Evolutionary conservation across 2,329 filamentous ascomycete genomes (phyloP), one percentile per base, ranked within the genome.

Genomic region (Chaetothyriales sp.): DNA sequence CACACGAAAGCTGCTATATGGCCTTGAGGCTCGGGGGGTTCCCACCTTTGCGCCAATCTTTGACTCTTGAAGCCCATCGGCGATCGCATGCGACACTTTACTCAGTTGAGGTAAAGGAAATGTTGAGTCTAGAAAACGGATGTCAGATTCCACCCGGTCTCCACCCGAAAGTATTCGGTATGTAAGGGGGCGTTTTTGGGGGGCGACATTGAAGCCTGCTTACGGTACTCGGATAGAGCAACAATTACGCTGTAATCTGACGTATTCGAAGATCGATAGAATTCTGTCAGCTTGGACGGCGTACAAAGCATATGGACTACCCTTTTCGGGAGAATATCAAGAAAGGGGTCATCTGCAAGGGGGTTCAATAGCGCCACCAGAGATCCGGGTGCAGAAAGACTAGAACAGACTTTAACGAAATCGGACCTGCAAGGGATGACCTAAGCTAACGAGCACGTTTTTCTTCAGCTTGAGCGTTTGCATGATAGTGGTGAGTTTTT

Each of bases 21-120:
- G 76, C 7, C 68, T 89, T 48, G 82, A 87, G 67, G 74, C 72
- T 40, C 72, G 81, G 51, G 82, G 83, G 0, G 66, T 87, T 6
- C 74, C 78, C 2, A 82, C 83, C 7, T 88, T 77, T 67, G 85
- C 85, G 5, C 82, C 85, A 7, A 85, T 89, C 60, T 89, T 82
- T 69, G 85, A 89, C 66, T 80, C 77, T 44, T 80, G 63, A 69
- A 45, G 4, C 33, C 33, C 15, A 40, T 40, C 33, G 25, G 37
- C 7, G 15, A 40, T 40, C 33, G 15, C 4, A 40, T 15, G 33
- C 9, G 33, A 15, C 7, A 40, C 22, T 25, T 3, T 25, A 25
- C 6, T 25, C 22, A 25, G 22, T 25, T 25, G 22, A 40, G 13
- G 33, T 2, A 33, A 33, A 33, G 8, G 10, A 33, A 33, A 33